Evolutionary conservation across 139 green algal species (phyloP), one percentile per base, ranked within the genome.

Genomic region (Micractinium conductrix): DNA sequence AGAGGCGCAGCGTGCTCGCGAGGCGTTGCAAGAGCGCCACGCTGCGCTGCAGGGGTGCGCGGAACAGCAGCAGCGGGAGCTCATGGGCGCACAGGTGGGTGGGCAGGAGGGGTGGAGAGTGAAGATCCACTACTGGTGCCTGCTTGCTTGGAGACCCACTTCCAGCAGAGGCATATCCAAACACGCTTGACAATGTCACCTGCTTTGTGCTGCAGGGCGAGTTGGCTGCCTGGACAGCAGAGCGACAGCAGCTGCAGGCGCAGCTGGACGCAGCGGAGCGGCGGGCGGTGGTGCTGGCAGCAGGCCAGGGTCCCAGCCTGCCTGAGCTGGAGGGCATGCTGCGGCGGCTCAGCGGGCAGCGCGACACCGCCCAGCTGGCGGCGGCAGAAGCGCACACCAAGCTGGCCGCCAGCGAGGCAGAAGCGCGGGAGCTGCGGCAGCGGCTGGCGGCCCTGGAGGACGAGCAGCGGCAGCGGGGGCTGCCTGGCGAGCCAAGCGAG

Each of bases 271-370:
- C 89, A 22, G 84, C 89, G 24, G 73, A 92, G 69, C 78, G 78
- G 60, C 58, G 60, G 16, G 58, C 60, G 43, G 55, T 40, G 12
- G 58, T 83, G 78, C 78, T 83, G 12, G 78, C 58, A 42, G n/a
- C 85, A 92, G 79, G 90, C 28, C 89, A 94, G 80, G 85, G 90
- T 5, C 55, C 67, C 42, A 92, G 88, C 33, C 79, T 95, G 28
- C 87, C 78, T 17, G 83, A 90, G 28, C 45, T 72, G 19, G 79
- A 84, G 68, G 68, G 68, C 68, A 85, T 85, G 68, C 68, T 85
- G 38, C 35, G 69, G 26, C 50, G 48, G 69, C 26, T 85, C 43
- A 79, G 35, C 7, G 37, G 35, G 2, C 80, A 85, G 68, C 68
- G 68, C 8, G 80, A 85, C 50, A 22, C 40, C 1, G 68, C 80